These are phyloP conservation scores for Ephemerocybe angulata DNA, from an alignment of 768 basidiomycete species.

Conservation along the genomic window DNA sequence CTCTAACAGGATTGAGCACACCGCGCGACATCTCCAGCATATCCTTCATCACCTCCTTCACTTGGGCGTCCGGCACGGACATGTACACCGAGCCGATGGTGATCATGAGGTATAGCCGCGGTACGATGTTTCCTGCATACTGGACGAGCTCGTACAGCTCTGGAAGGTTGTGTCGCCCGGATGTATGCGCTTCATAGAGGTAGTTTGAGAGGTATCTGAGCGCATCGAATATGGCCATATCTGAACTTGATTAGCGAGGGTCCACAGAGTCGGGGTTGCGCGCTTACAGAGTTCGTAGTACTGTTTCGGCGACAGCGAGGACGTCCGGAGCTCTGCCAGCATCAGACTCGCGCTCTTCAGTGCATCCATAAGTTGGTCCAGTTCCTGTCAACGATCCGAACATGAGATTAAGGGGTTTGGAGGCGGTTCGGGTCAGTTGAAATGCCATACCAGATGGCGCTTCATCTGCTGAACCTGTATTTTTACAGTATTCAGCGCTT, in stretches of 20 bases:
- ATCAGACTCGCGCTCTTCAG: slow-evolving; percentile 95
- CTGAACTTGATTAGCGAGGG: slow-evolving; percentile 34
- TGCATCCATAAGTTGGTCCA: slow-evolving; percentile 98
- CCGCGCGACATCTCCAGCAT: slow-evolving; percentile 99
- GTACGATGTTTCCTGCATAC: slow-evolving; percentile 95
- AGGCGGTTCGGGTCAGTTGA: background rate
- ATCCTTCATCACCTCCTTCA: slow-evolving; percentile 99
- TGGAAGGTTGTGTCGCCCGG: slow-evolving; percentile 90
- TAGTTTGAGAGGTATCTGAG: slow-evolving; percentile 93
- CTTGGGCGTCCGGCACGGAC: slow-evolving; percentile 94
- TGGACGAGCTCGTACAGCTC: slow-evolving; percentile 99
- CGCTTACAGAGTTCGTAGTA: slow-evolving; percentile 95
- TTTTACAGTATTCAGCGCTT: slow-evolving; percentile 82
- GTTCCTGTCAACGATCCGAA: slow-evolving; percentile 54
- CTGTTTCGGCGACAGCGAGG: slow-evolving; percentile 90
- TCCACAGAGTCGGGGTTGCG: background rate
- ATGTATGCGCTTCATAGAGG: slow-evolving; percentile 91
- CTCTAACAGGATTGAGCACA: slow-evolving; percentile 94
- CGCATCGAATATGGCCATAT: slow-evolving; percentile 99
- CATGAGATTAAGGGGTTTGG: slow-evolving; percentile 7
- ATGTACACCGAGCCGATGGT: slow-evolving; percentile 99
- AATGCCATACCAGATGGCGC: slow-evolving; percentile 71
- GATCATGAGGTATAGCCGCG: slow-evolving; percentile 95
- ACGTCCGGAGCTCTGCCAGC: slow-evolving; percentile 94
- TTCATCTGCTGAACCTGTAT: slow-evolving; percentile 95